Evolutionary conservation across 129 eudicot genomes (phyloP).

Genomic region (Lactuca sativa): DNA sequence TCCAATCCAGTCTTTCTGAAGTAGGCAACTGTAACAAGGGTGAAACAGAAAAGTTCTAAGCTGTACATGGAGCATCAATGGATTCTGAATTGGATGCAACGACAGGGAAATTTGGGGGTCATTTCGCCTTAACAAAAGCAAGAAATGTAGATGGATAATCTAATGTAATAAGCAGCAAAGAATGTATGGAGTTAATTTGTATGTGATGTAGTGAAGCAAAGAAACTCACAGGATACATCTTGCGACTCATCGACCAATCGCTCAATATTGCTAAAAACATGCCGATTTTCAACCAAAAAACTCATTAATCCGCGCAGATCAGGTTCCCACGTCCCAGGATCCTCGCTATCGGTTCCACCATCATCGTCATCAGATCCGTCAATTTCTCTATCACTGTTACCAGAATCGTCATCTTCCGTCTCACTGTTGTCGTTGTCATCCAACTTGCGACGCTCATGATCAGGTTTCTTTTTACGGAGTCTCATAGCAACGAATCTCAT

Average conservation of each 20-base stretch:
- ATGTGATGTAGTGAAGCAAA: background rate
- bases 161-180: background rate
- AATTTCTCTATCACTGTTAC: conserved; percentile 19
- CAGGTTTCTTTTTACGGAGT: conserved; percentile 48
- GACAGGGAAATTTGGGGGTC: background rate
- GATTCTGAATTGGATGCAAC: background rate
- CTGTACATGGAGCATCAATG: background rate
- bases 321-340: conserved; percentile 61
- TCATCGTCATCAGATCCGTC: conserved; percentile 18
- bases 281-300: conserved; percentile 74
- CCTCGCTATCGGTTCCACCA: conserved; percentile 11
- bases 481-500: conserved; percentile 95
- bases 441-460: conserved; percentile 2
- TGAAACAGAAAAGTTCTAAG: conserved; percentile 5
- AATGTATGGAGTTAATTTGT: conserved; percentile 3
- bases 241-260: conserved; percentile 74
- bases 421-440: conserved; percentile 7
- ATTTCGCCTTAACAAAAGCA: no score
- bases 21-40: conserved; percentile 42
- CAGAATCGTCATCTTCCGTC: background rate
- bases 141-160: background rate
- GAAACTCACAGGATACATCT: conserved; percentile 85
- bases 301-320: conserved; percentile 67
- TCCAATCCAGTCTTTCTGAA: conserved; percentile 41
- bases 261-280: conserved; percentile 66